Conservation (phyloP, 139 green algal species). For the Astrephomene gubernaculifera region DNA sequence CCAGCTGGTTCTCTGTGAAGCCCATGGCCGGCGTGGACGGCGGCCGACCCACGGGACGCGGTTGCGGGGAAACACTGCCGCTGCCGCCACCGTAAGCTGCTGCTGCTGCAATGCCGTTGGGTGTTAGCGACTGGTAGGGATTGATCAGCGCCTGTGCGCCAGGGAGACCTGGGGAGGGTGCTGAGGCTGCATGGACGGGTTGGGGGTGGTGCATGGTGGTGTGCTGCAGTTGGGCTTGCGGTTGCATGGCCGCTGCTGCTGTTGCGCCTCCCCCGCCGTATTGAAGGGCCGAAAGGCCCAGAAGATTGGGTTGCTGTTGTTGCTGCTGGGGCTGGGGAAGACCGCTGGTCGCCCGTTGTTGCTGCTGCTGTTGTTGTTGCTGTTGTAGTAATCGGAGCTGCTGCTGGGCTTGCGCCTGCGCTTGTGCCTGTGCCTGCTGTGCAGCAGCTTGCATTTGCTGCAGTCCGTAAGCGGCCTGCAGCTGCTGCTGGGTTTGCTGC, state of each 20-base stretch:
- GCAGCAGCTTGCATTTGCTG: not conserved
- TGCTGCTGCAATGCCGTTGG: not conserved
- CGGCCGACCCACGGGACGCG: constrained; percentile 28
- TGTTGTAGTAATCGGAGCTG: constrained; percentile 15
- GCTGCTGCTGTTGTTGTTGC: not conserved
- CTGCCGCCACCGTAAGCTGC: not conserved
- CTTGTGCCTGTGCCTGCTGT: not conserved
- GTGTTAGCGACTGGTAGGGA: not conserved
- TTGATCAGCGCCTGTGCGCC: not conserved
- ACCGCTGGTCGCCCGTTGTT: too few relatives aligned
- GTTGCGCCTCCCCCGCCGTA: too few relatives aligned
- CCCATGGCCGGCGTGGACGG: constrained; percentile 36
- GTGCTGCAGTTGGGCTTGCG: not conserved
- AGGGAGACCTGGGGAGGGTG: not conserved
- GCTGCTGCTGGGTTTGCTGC: constrained; percentile 22
- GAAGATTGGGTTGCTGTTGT: too few relatives aligned
- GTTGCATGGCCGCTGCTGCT: constrained; percentile 2
- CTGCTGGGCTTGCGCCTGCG: constrained; percentile 7
- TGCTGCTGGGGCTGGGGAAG: not conserved
- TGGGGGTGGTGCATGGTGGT: constrained; percentile 1
- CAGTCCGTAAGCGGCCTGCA: not conserved
- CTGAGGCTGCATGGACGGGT: constrained; percentile 11
- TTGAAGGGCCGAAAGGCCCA: too few relatives aligned
- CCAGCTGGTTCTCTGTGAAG: constrained; percentile 67
- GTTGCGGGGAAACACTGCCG: not conserved